Evolutionary conservation across 805 yeast species (phyloP), one percentile per base, ranked within the genome.

Genomic region (Candida anglica): DNA sequence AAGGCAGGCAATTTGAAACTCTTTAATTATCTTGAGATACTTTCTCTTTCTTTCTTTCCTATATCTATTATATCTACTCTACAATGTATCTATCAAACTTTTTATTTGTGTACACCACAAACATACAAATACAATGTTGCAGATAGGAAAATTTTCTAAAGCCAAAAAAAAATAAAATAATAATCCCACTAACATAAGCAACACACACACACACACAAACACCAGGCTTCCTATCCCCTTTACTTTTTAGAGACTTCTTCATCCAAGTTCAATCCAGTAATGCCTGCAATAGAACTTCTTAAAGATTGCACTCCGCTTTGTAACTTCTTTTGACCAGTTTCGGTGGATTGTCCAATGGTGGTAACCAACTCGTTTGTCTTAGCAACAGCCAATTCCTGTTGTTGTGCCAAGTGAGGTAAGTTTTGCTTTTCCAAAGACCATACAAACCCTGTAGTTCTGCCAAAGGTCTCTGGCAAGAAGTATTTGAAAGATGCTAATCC

Each of bases 401-500:
- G 73, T 28, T 69, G 54, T 10, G 89, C 86, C 22, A 86, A 53
- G 25, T 64, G 67, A 4, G 95, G 94, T 28, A 80, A 57, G 35
- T 69, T 64, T 17, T 70, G 58, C 51, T 75, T 60, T 56, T 87
- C 93, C 40, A 75, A 64, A 35, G 63, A 59, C 77, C 86, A 79
- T 3, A 73, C 59, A 47, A 79, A 75, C 5, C 61, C 56, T 10
- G 72, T 59, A 6, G 86, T 75, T 54, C 82, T 85, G 27, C 50
- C 48, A 47, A 75, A 85, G 0, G 96, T 87, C 32, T 69, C 59
- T 13, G 96, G 96, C 47, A 86, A 69, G 46, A 84, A 79, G 53
- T 74, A 69, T 39, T 66, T 74, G 61, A 87, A 85, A 0, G 91
- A 77, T 5, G 63, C 71, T 19, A 73, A 41, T 10, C 89, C 93